Evolutionary conservation across 495 filamentous ascomycete genomes (phyloP).

Genomic region (Trichoderma reesei): DNA sequence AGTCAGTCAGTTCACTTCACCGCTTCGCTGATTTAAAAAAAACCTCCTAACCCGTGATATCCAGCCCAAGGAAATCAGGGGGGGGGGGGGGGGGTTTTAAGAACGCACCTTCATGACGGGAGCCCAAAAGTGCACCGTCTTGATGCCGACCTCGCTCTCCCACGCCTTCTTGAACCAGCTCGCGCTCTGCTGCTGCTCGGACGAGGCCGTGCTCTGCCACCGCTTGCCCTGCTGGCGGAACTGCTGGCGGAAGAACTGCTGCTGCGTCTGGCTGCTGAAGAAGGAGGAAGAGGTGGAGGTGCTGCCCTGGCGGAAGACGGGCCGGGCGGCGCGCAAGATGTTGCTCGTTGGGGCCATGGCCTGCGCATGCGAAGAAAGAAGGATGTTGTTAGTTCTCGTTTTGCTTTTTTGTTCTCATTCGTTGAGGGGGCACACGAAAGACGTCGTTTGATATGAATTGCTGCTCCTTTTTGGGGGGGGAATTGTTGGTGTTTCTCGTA

Average conservation of each 20-base stretch:
- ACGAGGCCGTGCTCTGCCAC: constrained; percentile 53
- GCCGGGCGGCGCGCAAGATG: constrained; percentile 43
- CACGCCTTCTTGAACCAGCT: constrained; percentile 63
- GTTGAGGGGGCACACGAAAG: too few relatives aligned
- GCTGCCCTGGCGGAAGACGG: constrained; percentile 30
- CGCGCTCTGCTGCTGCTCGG: constrained; percentile 38
- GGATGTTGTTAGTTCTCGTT: neutral
- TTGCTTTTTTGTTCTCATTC: constrained; percentile 16
- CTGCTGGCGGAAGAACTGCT: constrained; percentile 38
- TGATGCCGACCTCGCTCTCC: constrained; percentile 78
- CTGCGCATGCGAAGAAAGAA: too few relatives aligned
- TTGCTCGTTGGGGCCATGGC: constrained; percentile 12
- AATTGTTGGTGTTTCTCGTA: too few relatives aligned
- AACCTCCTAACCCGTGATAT: too few relatives aligned
- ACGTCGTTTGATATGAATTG: too few relatives aligned
- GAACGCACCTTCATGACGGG: constrained; percentile 83
- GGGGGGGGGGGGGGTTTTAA: neutral
- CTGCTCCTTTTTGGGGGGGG: too few relatives aligned
- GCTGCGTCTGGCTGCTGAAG: constrained; percentile 28
- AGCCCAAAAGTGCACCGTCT: constrained; percentile 98
- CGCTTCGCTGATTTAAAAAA: too few relatives aligned
- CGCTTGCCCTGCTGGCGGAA: constrained; percentile 45
- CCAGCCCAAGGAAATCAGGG: neutral
- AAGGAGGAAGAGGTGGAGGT: constrained; percentile 21
- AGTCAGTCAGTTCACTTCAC: neutral